A percentile compares a stretch with the other conserved stretches of the same genome.
These are phyloP conservation scores for Penicillium sp. DNA, from an alignment of 2,329 filamentous ascomycete species.

Conservation along the genomic window DNA sequence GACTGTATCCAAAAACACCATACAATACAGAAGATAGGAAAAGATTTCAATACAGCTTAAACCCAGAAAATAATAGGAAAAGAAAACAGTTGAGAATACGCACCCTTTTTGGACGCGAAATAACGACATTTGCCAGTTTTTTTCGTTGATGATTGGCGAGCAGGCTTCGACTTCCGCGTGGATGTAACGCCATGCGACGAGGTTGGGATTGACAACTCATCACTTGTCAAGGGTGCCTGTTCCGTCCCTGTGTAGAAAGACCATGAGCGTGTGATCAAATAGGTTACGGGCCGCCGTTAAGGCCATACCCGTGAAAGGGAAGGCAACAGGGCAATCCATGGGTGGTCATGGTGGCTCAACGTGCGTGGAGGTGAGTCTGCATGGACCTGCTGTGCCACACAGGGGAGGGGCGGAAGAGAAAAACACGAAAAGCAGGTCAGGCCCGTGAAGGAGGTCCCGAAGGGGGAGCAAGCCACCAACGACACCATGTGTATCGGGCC, in stretches of 20 bases:
- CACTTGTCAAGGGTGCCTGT: conserved; percentile 15
- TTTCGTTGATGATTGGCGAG: conserved; percentile 17
- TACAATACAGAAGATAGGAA: background rate
- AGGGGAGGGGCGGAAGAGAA: background rate
- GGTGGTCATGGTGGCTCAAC: background rate
- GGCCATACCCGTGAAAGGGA: conserved; percentile 2
- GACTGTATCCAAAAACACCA: background rate
- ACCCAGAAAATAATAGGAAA: background rate
- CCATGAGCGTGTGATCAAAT: conserved; percentile 37
- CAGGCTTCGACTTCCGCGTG: conserved; percentile 7
- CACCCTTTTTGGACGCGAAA: conserved; percentile 28
- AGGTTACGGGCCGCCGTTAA: conserved; percentile 27
- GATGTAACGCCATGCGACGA: conserved; percentile 28
- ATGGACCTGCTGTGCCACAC: background rate
- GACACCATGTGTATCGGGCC: conserved; percentile 2
- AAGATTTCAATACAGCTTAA: background rate
- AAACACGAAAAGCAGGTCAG: background rate
- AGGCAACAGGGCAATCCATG: background rate
- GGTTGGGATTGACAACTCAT: conserved; percentile 32
- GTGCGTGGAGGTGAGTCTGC: background rate
- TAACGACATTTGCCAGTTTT: conserved; percentile 27
- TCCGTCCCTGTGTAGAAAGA: conserved; percentile 24
- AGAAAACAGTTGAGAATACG: conserved; percentile 12
- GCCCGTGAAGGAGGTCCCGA: background rate
- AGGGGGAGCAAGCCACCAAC: background rate